These are phyloP conservation scores for Glomus cerebriforme DNA, from an alignment of 192 early-diverging fungal genomes.

Conservation along the genomic window DNA sequence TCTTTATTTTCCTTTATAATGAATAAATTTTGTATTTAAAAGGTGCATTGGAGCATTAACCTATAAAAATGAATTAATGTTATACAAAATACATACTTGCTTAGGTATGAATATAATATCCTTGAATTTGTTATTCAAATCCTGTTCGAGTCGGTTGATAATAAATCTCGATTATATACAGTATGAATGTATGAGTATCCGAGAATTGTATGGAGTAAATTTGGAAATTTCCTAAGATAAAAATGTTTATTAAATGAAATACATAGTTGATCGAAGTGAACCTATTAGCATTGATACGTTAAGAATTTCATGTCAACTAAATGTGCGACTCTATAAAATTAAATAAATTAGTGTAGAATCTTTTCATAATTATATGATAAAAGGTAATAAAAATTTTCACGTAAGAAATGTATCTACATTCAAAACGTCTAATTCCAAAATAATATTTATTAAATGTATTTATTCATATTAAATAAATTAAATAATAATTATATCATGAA, in stretches of 20 bases:
- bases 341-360: too few relatives aligned
- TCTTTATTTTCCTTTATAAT: background rate
- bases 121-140: background rate
- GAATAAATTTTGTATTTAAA: background rate
- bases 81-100: too few relatives aligned
- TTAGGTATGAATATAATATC: background rate
- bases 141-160: background rate
- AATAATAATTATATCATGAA: too few relatives aligned
- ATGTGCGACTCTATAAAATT: background rate
- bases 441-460: background rate
- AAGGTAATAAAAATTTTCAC: too few relatives aligned
- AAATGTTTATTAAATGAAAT: background rate
- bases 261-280: background rate
- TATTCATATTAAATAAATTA: too few relatives aligned
- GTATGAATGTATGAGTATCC: conserved; percentile 4
- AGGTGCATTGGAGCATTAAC: background rate
- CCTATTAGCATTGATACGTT: background rate
- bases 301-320: background rate
- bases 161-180: conserved; percentile 1
- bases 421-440: background rate
- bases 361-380: too few relatives aligned
- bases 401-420: background rate
- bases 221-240: background rate
- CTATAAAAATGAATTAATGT: background rate
- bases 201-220: background rate